These are phyloP conservation scores for Amaranthus hypochondriacus DNA, from an alignment of 148 eudicot species.

Conservation along the genomic window DNA sequence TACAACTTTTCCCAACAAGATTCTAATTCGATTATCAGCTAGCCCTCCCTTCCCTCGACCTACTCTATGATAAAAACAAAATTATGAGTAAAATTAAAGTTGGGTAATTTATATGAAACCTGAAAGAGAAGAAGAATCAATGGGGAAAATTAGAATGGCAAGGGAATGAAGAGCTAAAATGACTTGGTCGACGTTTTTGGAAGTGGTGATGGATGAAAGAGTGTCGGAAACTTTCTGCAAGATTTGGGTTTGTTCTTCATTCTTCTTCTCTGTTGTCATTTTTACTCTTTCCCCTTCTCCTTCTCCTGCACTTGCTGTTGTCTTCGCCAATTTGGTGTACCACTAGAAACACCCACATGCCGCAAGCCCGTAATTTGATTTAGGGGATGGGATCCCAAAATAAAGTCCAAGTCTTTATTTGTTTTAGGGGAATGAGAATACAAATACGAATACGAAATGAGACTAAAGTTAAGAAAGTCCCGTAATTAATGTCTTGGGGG, in stretches of 20 bases:
- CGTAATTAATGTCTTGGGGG: too few species aligned
- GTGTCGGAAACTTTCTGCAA: conserved; percentile 48
- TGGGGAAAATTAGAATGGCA: conserved; percentile 53
- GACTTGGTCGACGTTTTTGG: conserved; percentile 62
- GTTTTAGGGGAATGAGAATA: too few species aligned
- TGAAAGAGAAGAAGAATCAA: conserved; percentile 46
- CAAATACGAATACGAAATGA: too few species aligned
- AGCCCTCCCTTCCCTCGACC: too few species aligned
- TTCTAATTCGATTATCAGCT: too few species aligned
- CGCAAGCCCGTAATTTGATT: too few species aligned
- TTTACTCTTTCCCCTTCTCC: neutral
- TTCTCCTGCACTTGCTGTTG: neutral
- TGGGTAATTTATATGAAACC: conserved; percentile 27
- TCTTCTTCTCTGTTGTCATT: conserved; percentile 32
- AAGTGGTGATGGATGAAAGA: conserved; percentile 42
- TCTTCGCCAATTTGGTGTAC: neutral
- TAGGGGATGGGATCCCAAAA: too few species aligned
- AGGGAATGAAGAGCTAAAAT: conserved; percentile 69
- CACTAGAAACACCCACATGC: neutral
- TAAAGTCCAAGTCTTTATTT: too few species aligned
- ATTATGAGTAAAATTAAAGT: neutral
- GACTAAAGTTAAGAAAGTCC: too few species aligned
- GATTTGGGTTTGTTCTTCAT: conserved; percentile 39
- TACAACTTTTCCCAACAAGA: too few species aligned
- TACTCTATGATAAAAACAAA: too few species aligned